Conservation (phyloP, 352 stramenopile genomes). For the Phytophthora rubi region DNA sequence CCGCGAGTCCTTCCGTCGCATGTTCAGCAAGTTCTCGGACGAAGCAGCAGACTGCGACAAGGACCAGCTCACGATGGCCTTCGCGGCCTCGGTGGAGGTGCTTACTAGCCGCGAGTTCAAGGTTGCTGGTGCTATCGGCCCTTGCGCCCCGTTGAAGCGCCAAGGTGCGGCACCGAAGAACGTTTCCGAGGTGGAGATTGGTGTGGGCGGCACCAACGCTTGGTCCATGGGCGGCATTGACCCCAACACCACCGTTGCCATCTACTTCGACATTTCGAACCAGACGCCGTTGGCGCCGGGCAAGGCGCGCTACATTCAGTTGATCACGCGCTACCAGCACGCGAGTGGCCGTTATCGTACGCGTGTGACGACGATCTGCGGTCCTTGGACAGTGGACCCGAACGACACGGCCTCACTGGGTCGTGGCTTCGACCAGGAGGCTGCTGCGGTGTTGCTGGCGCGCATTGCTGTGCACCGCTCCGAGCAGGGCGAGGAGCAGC, state of each 20-base stretch:
- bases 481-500: constrained; percentile 85
- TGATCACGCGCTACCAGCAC: constrained; percentile 99
- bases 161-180: constrained; percentile 89
- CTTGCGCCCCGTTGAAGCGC: constrained; percentile 96
- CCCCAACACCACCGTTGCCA: constrained; percentile 96
- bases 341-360: constrained; percentile 95
- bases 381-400: constrained; percentile 93
- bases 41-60: constrained; percentile 95
- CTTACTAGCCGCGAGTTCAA: constrained; percentile 99
- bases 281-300: constrained; percentile 69
- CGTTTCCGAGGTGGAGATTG: constrained; percentile 98
- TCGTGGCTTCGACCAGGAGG: constrained; percentile 98
- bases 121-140: constrained; percentile 97
- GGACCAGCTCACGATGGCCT: constrained; percentile 96
- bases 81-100: constrained; percentile 95
- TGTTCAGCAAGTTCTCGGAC: constrained; percentile 97
- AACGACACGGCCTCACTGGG: constrained; percentile 94
- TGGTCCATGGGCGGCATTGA: constrained; percentile 99
- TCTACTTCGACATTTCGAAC: constrained; percentile 99
- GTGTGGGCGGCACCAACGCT: constrained; percentile 86
- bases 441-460: constrained; percentile 96
- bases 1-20: constrained; percentile 97
- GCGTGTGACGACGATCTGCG: constrained; percentile 97
- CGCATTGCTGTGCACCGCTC: constrained; percentile 88
- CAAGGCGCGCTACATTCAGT: constrained; percentile 97